These are phyloP conservation scores for Aspergillus fumigatus DNA, from an alignment of 2,329 filamentous ascomycete genomes.

Conservation along the genomic window DNA sequence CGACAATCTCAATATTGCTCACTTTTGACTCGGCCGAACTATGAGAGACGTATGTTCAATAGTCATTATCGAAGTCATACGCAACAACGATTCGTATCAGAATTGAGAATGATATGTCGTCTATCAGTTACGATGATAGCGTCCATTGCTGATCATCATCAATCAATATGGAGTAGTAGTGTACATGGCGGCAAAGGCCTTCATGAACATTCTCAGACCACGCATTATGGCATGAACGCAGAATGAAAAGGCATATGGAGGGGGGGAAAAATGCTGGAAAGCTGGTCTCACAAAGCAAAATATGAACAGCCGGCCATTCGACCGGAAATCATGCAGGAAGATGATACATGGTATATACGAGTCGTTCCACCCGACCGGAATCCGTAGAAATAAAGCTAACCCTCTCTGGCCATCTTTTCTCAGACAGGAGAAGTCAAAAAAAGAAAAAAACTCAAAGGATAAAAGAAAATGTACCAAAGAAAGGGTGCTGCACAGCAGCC, in stretches of 20 bases:
- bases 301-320: neutral
- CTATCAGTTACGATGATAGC: neutral
- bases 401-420: slow-evolving; percentile 6
- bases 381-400: neutral
- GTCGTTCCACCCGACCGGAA: neutral
- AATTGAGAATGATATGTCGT: neutral
- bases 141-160: neutral
- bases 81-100: neutral
- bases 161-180: neutral
- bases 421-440: slow-evolving; percentile 5
- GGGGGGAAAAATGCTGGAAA: neutral
- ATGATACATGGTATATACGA: neutral
- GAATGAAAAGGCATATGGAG: neutral
- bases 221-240: neutral
- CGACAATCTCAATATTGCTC: too few relatives aligned
- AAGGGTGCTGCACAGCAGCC: slow-evolving; percentile 13
- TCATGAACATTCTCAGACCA: neutral
- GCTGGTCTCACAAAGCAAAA: neutral
- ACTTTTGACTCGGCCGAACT: neutral
- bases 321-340: neutral
- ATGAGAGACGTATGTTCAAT: too few relatives aligned
- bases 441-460: neutral
- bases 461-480: neutral
- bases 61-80: neutral
- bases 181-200: neutral